Base-by-base conservation (phyloP, 129 eudicot genomes). In the Centaurea solstitialis region DNA sequence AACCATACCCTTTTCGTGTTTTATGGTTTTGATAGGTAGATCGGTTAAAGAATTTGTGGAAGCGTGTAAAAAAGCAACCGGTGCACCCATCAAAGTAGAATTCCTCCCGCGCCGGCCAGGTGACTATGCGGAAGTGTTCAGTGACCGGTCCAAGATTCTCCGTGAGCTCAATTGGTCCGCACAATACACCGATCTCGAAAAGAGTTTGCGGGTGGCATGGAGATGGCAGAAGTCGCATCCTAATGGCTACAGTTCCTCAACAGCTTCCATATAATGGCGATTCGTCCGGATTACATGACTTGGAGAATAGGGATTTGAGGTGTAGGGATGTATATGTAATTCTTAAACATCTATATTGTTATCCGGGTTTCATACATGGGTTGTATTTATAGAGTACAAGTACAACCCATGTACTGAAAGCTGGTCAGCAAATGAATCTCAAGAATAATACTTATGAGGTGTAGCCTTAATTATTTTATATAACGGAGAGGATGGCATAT, bases 61-160 rank as follows among this genome's bases (percentile, higher is more conserved):
- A 80, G 98, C 98, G 3, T 93, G 98, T 84, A 93, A 91, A 82
- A 93, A 80, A 79, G 98, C 98, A 38, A 93, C 97, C 0, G 97
- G 91, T 17, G 94, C 87, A 28, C 39, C 82, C 50, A 91, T 93
- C 70, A 93, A 93, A 77, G 93, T 93, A 13, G 97, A 91, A 4
- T 91, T 82, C 61, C 93, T 93, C 0, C 82, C 87, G 28, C 87
- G 98, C 1, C 83, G 98, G 4, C 97, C 97, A 0, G 98, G 97
- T 37, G 98, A 93, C 82, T 93, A 93, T 75, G 98, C 98, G 1
- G 94, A 93, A 81, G 98, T 93, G 22, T 91, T 75, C 68, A 92
- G 97, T 21, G 94, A 93, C 81, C 97, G 97, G 3, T 80, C 97
- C 13, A 93, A 93, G 85, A 91, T 91, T 43, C 71, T 80, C 71